Conservation (phyloP, 2,329 filamentous ascomycete genomes). For the Piedraia hortae region DNA sequence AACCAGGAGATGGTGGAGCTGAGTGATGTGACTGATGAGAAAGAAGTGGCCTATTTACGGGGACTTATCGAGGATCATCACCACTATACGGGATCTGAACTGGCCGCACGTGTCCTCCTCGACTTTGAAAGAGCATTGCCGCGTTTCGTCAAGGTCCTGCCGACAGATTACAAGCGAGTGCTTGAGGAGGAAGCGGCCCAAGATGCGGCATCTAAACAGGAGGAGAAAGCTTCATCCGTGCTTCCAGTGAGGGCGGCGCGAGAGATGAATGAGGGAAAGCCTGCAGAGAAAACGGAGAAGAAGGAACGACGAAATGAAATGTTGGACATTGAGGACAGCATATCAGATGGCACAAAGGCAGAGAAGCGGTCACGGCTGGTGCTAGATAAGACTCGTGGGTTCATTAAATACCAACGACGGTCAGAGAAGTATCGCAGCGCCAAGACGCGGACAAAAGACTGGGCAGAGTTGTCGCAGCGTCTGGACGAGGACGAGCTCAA, state of each 20-base stretch:
- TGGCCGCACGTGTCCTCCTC: constrained; percentile 74
- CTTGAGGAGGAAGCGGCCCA: constrained; percentile 64
- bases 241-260: constrained; percentile 38
- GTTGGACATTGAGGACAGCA: constrained; percentile 67
- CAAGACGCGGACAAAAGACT: constrained; percentile 67
- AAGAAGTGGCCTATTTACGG: constrained; percentile 71
- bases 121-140: constrained; percentile 81
- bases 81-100: constrained; percentile 89
- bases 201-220: constrained; percentile 59
- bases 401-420: constrained; percentile 89
- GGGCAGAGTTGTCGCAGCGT: constrained; percentile 68
- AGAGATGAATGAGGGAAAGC: constrained; percentile 23
- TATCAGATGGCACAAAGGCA: constrained; percentile 58
- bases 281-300: constrained; percentile 32
- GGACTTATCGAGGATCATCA: constrained; percentile 89
- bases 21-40: constrained; percentile 52
- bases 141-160: constrained; percentile 79
- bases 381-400: constrained; percentile 89
- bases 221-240: constrained; percentile 53
- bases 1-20: constrained; percentile 96
- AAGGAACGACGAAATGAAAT: constrained; percentile 41
- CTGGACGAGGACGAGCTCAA: constrained; percentile 87
- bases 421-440: constrained; percentile 77
- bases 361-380: constrained; percentile 76
- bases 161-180: constrained; percentile 87